Evolutionary conservation across 352 stramenopile genomes (phyloP).

Genomic region (Pythium coloratum): DNA sequence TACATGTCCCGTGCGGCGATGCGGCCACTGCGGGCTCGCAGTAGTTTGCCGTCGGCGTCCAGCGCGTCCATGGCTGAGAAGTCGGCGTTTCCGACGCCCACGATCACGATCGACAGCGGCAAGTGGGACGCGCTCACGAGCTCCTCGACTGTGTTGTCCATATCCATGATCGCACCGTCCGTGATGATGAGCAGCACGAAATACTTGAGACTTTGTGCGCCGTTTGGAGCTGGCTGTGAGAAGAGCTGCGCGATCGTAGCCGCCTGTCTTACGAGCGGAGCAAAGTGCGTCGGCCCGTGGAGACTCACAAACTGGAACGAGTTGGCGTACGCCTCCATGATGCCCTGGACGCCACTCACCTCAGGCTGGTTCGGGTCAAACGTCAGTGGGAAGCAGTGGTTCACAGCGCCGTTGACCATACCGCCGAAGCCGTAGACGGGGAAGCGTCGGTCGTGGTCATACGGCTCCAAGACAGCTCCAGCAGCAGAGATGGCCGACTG

Average conservation of each 20-base stretch:
- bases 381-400: constrained; percentile 73
- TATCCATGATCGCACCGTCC: constrained; percentile 77
- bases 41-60: constrained; percentile 56
- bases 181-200: constrained; percentile 78
- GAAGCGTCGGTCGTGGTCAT: constrained; percentile 75
- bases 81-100: constrained; percentile 75
- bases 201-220: constrained; percentile 59
- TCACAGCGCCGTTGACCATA: constrained; percentile 55
- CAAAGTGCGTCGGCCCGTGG: constrained; percentile 78
- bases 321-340: constrained; percentile 59
- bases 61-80: constrained; percentile 69
- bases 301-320: constrained; percentile 70
- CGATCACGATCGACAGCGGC: constrained; percentile 81
- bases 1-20: constrained; percentile 64
- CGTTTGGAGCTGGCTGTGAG: constrained; percentile 27
- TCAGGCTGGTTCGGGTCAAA: constrained; percentile 63
- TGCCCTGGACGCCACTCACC: constrained; percentile 62
- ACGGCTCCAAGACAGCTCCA: constrained; percentile 69
- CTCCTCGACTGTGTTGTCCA: constrained; percentile 69
- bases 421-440: constrained; percentile 84
- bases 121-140: constrained; percentile 65
- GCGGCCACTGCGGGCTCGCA: constrained; percentile 41
- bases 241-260: constrained; percentile 60
- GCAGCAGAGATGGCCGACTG: constrained; percentile 69
- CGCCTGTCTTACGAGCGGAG: constrained; percentile 69